Base-by-base conservation (phyloP, 306 rosid genomes). In the Citrullus mucosospermus region DNA sequence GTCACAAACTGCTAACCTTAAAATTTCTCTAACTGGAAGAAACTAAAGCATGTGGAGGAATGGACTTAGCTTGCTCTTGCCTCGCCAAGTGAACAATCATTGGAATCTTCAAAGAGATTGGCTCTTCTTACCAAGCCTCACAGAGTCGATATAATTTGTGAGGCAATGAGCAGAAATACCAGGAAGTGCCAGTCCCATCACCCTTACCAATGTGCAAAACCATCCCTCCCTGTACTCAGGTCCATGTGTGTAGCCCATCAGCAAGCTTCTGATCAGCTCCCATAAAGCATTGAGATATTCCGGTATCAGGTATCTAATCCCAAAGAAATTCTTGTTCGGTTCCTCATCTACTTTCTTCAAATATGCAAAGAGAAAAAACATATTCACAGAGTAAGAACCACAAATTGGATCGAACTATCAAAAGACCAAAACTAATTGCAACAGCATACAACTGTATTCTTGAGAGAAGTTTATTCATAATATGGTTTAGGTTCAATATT, bases 311-410 rank as follows among this genome's bases (percentile, higher is more conserved):
- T 82, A 84, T 76, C 78, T 80, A 28, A 89, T 44, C 71, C 89
- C 89, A 41, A 87, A 88, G 87, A 22, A 91, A 76, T 93, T 91
- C 81, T 62, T 86, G 82, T 91, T 89, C 6, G 98, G 96, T 82
- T 87, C 96, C 88, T 93, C 96, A 61, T 58, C 48, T 81, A 84
- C 36, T 48, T 46, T 75, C 97, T 90, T 79, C 77, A 75, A 62
- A 78, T 17, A 84, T 54, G 36, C 80, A 83, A 36, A 84, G 48
- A 20, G 58, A 18, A 80, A 60, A 28, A 70, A 30, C 17, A 78
- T 67, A 79, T 62, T 68, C 16, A 41, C 16, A 73, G 13, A 51
- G 17, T 73, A 28, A 50, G 44, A 46, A 73, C 15, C 25, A 48
- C 76, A 50, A 44, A 48, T 5, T 48, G 59, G 59, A 12, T 48